A percentile compares a stretch with the other conserved stretches of the same genome.
These are phyloP conservation scores for Myxozyma monticola DNA, from an alignment of 805 yeast species.

Conservation along the genomic window DNA sequence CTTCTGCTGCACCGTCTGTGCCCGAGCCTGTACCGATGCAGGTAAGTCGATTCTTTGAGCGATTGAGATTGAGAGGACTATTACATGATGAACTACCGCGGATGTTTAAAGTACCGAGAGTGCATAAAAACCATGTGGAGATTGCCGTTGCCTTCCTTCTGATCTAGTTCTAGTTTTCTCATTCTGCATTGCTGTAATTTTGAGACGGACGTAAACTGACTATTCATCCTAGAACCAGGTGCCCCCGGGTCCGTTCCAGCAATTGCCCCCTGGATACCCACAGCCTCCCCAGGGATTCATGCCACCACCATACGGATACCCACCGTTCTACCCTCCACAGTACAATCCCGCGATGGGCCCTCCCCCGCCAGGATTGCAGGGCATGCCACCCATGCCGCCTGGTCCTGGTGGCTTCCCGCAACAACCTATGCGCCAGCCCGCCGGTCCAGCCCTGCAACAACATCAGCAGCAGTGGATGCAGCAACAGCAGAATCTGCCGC, in stretches of 20 bases:
- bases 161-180: constrained; percentile 32
- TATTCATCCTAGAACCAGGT: too few relatives aligned
- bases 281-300: constrained; percentile 17
- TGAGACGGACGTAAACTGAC: too few relatives aligned
- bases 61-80: neutral
- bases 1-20: constrained; percentile 57
- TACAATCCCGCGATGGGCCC: constrained; percentile 23
- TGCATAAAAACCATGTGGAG: constrained; percentile 40
- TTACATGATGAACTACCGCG: constrained; percentile 39
- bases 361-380: constrained; percentile 16
- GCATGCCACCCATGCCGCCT: constrained; percentile 17
- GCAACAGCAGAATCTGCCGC: constrained; percentile 7
- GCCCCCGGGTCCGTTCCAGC: too few relatives aligned
- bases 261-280: constrained; percentile 13
- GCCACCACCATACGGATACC: constrained; percentile 25
- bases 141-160: constrained; percentile 51
- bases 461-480: too few relatives aligned
- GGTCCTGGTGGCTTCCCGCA: constrained; percentile 6
- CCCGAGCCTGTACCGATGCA: constrained; percentile 39
- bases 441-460: constrained; percentile 15
- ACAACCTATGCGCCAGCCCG: constrained; percentile 24
- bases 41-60: constrained; percentile 32
- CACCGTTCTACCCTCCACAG: constrained; percentile 32
- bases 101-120: constrained; percentile 38
- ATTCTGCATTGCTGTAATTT: too few relatives aligned